Percentiles rank a stretch among this genome's conserved stretches.
These are phyloP conservation scores for Chalciporus sp. DNA, from an alignment of 1,284 basidiomycete species.

Conservation along the genomic window DNA sequence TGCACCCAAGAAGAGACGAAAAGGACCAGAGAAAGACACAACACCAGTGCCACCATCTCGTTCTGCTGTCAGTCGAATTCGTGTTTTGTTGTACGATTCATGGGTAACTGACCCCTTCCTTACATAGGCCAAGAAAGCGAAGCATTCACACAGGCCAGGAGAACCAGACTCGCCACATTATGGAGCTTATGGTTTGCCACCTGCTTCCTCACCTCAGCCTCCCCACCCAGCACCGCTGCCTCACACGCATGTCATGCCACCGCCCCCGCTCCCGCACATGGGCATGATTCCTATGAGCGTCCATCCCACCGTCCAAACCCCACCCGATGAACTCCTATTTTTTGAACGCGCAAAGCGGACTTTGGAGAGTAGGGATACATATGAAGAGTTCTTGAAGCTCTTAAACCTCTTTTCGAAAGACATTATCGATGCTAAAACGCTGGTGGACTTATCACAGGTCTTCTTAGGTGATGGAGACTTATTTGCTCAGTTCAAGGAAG, in stretches of 20 bases:
- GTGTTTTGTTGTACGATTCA: conserved; percentile 5
- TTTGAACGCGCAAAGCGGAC: conserved; percentile 89
- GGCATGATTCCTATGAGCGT: conserved; percentile 33
- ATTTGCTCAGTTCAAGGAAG: conserved; percentile 83
- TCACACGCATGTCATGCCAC: conserved; percentile 35
- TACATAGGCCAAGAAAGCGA: conserved; percentile 56
- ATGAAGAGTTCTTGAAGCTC: conserved; percentile 84
- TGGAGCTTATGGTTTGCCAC: conserved; percentile 51
- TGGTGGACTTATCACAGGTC: conserved; percentile 78
- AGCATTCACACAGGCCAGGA: conserved; percentile 55
- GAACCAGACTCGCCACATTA: conserved; percentile 61
- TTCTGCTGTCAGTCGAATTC: conserved; percentile 42
- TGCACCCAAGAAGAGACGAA: conserved; percentile 52
- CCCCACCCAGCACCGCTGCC: conserved; percentile 40
- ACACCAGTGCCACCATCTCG: conserved; percentile 57
- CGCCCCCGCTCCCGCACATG: conserved; percentile 34
- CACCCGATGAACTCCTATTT: conserved; percentile 89
- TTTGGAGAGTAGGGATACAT: conserved; percentile 73
- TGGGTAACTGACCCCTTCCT: conserved; percentile 7
- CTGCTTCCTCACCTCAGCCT: conserved; percentile 36
- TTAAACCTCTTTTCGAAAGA: conserved; percentile 84
- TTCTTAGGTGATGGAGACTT: conserved; percentile 86
- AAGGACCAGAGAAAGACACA: conserved; percentile 56
- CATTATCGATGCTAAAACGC: conserved; percentile 83
- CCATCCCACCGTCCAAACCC: conserved; percentile 37